Percentiles rank a stretch among this genome's conserved stretches.
Conservation (phyloP, 1,284 basidiomycete genomes). For the Microbotryum saponariae region DNA sequence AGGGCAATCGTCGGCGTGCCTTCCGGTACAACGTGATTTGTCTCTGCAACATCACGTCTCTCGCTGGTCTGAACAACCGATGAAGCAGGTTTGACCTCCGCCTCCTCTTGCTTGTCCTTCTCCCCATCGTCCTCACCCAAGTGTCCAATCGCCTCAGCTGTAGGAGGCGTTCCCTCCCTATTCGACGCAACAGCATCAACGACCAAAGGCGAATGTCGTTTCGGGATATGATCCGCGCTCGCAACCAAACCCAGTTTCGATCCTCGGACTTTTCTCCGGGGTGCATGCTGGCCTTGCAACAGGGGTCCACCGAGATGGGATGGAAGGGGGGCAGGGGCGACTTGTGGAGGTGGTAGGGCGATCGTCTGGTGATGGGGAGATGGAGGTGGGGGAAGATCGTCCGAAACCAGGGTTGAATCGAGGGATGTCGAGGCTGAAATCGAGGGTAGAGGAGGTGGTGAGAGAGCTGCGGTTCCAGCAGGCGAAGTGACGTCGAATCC, state of each 20-base stretch:
- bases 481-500: background rate
- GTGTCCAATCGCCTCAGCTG: background rate
- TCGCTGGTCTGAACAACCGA: background rate
- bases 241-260: background rate
- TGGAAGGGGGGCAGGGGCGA: slow-evolving; percentile 18
- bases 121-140: background rate
- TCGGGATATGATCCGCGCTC: slow-evolving; percentile 5
- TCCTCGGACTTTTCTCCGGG: background rate
- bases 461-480: background rate
- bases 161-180: too few species aligned
- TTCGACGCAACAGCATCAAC: background rate
- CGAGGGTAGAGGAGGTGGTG: background rate
- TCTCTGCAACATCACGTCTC: background rate
- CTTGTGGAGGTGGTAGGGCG: slow-evolving; percentile 14
- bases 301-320: slow-evolving; percentile 10
- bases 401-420: background rate
- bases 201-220: slow-evolving; percentile 6
- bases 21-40: too few species aligned
- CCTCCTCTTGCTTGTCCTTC: background rate
- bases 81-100: background rate
- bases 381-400: slow-evolving; percentile 12
- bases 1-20: background rate
- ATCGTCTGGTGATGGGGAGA: slow-evolving; percentile 14
- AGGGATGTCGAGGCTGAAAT: background rate
- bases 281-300: background rate